Percentiles rank a stretch among this genome's conserved stretches.
Evolutionary conservation across 805 yeast genomes (phyloP).

Genomic region (Candida silvatica): DNA sequence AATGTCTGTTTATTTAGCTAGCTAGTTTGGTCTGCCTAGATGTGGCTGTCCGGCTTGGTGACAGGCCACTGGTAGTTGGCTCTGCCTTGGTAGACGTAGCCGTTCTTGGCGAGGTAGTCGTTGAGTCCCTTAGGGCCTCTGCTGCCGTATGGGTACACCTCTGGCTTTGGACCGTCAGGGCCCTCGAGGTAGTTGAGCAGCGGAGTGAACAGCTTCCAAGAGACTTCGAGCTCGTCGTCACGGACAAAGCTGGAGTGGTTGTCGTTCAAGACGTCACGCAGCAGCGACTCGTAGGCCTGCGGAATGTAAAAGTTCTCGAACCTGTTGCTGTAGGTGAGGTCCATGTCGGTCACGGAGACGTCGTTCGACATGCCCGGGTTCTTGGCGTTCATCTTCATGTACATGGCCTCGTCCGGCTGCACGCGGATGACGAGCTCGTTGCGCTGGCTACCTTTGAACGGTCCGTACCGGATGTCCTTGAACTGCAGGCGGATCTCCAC

Average conservation of each 20-base stretch:
- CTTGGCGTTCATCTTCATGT: slow-evolving; percentile 87
- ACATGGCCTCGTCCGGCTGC: slow-evolving; percentile 93
- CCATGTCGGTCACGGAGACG: slow-evolving; percentile 82
- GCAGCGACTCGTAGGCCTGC: slow-evolving; percentile 94
- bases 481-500: slow-evolving; percentile 94
- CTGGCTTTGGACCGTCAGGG: slow-evolving; percentile 58
- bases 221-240: slow-evolving; percentile 91
- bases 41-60: slow-evolving; percentile 36
- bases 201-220: slow-evolving; percentile 93
- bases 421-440: slow-evolving; percentile 91
- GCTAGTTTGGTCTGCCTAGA: neutral
- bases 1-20: too few relatives aligned
- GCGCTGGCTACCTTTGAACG: slow-evolving; percentile 72
- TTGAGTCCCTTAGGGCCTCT: slow-evolving; percentile 73
- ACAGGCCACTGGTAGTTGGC: slow-evolving; percentile 88
- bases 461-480: slow-evolving; percentile 76
- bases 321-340: slow-evolving; percentile 74
- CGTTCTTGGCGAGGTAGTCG: slow-evolving; percentile 56
- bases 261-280: slow-evolving; percentile 82
- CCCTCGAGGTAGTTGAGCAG: slow-evolving; percentile 73
- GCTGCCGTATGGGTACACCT: slow-evolving; percentile 76
- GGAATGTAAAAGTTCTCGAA: slow-evolving; percentile 84
- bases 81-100: slow-evolving; percentile 57
- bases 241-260: slow-evolving; percentile 97
- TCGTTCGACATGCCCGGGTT: slow-evolving; percentile 84